These are phyloP conservation scores for Penicillium sp. DNA, from an alignment of 2,329 filamentous ascomycete genomes.

Conservation along the genomic window DNA sequence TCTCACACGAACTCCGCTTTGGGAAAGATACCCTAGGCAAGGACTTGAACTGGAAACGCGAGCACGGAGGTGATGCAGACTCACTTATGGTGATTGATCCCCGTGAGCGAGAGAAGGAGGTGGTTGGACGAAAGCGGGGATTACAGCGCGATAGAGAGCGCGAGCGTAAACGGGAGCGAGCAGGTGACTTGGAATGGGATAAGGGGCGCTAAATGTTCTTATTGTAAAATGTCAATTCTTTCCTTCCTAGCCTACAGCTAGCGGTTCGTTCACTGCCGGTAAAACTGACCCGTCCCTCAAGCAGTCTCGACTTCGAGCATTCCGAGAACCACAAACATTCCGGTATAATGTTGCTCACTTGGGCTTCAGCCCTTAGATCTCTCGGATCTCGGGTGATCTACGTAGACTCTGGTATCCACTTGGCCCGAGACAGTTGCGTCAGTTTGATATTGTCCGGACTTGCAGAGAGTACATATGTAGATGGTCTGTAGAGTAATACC, in stretches of 20 bases:
- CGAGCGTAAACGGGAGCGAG: conserved; percentile 36
- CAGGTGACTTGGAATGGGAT: conserved; percentile 38
- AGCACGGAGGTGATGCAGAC: conserved; percentile 74
- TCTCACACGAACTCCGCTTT: conserved; percentile 81
- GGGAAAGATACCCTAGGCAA: conserved; percentile 88
- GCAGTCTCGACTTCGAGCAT: too few relatives aligned
- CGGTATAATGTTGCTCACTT: too few relatives aligned
- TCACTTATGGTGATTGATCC: conserved; percentile 88
- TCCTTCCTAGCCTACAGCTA: background rate
- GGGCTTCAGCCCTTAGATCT: background rate
- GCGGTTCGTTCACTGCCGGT: too few relatives aligned
- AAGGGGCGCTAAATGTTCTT: conserved; percentile 14
- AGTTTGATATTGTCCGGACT: too few relatives aligned
- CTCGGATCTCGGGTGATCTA: background rate
- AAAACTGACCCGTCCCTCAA: too few relatives aligned
- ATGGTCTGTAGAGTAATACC: too few relatives aligned
- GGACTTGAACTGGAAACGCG: conserved; percentile 81
- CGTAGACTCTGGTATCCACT: background rate
- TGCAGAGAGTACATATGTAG: too few relatives aligned
- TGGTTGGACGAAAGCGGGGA: conserved; percentile 60
- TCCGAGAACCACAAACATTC: too few relatives aligned
- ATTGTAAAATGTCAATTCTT: background rate
- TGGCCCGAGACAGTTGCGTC: background rate
- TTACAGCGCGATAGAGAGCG: conserved; percentile 38
- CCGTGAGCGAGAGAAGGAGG: conserved; percentile 71